Evolutionary conservation across 495 filamentous ascomycete species (phyloP).

Genomic region (Lophium mytilinum): DNA sequence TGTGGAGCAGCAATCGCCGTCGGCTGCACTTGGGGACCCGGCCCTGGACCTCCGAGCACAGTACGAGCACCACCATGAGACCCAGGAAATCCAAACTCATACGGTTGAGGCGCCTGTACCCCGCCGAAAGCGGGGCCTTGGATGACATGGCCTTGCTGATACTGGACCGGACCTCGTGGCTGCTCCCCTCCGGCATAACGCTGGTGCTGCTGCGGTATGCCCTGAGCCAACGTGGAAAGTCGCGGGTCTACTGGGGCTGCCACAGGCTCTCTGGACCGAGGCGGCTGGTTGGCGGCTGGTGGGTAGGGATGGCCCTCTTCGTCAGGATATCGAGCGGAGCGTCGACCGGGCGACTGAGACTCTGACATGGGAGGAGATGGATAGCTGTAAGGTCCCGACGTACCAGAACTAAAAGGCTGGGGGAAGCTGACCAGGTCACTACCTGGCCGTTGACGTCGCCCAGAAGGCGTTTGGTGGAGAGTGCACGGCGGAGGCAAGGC

Average conservation of each 20-base stretch:
- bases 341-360: conserved; percentile 29
- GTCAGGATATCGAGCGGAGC: conserved; percentile 21
- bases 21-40: conserved; percentile 26
- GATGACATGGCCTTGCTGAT: conserved; percentile 7
- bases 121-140: conserved; percentile 10
- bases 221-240: conserved; percentile 1
- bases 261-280: conserved; percentile 2
- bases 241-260: conserved; percentile 4
- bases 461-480: conserved; percentile 19
- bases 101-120: conserved; percentile 17
- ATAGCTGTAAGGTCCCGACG: conserved; percentile 26
- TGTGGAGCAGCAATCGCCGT: conserved; percentile 24
- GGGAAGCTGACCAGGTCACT: conserved; percentile 21
- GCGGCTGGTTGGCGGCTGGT: conserved; percentile 9
- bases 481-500: conserved; percentile 22
- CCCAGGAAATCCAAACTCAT: conserved; percentile 18
- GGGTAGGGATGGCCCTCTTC: conserved; percentile 19
- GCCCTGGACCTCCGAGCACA: conserved; percentile 13
- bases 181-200: conserved; percentile 19
- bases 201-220: conserved; percentile 10
- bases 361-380: conserved; percentile 39
- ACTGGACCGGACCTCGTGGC: conserved; percentile 5
- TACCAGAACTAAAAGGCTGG: conserved; percentile 18
- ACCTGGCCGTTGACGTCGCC: conserved; percentile 25
- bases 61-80: conserved; percentile 12